These are phyloP conservation scores for Cryphonectria radicalis DNA, from an alignment of 2,329 filamentous ascomycete species.

Conservation along the genomic window DNA sequence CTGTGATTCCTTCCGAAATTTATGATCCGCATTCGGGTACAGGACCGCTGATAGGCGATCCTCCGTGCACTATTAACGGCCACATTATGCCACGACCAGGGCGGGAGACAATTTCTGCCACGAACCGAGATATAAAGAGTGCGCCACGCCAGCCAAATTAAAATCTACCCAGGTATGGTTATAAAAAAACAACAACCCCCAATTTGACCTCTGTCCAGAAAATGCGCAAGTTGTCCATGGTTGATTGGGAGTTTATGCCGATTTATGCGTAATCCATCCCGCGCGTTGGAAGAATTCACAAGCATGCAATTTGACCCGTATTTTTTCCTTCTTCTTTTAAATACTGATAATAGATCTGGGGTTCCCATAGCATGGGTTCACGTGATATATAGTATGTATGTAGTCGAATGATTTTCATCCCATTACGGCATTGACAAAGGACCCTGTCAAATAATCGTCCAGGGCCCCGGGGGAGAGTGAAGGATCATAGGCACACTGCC, in stretches of 20 bases:
- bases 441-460: background rate
- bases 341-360: background rate
- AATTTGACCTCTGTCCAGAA: background rate
- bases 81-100: background rate
- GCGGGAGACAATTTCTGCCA: no score
- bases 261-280: background rate
- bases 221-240: background rate
- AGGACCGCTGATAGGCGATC: background rate
- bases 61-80: conserved; percentile 1
- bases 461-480: background rate
- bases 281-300: background rate
- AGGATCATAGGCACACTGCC: background rate
- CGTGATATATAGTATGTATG: background rate
- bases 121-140: background rate
- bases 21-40: conserved; percentile 1
- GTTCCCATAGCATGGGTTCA: background rate
- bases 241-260: background rate
- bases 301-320: background rate
- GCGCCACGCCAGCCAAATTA: background rate
- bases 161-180: background rate
- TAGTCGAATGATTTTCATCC: background rate
- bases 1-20: background rate
- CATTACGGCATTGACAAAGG: background rate
- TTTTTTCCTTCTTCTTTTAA: background rate
- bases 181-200: background rate